Evolutionary conservation across 2,329 filamentous ascomycete species (phyloP).

Genomic region (Botrytis byssoidea): DNA sequence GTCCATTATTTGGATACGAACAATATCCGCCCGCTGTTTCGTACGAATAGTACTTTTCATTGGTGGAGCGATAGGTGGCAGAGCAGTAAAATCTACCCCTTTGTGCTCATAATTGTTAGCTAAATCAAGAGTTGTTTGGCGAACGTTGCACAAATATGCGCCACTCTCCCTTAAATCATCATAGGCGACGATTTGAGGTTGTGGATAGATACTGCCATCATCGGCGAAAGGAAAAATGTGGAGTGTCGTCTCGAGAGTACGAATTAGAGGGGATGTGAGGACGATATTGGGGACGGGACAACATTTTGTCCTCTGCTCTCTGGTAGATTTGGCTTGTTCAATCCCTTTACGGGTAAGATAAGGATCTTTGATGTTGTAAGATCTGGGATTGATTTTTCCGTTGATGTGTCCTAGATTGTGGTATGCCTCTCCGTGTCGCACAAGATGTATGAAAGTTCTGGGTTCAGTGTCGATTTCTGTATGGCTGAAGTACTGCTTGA

Average conservation of each 20-base stretch:
- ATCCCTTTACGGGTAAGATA: not conserved
- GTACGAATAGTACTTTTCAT: not conserved
- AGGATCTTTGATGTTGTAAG: not conserved
- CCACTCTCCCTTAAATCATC: slow-evolving; percentile 13
- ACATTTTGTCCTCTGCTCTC: not conserved
- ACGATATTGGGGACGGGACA: not conserved
- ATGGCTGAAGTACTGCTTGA: not conserved
- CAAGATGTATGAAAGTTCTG: not conserved
- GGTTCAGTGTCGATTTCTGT: not conserved
- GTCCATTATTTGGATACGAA: not conserved
- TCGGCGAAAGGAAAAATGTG: not conserved
- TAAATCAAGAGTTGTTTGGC: not conserved
- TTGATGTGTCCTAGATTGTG: not conserved
- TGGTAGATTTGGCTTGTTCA: not conserved
- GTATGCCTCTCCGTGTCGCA: slow-evolving; percentile 16
- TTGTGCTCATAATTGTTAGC: not conserved
- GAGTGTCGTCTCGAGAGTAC: slow-evolving; percentile 6
- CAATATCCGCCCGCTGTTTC: not conserved
- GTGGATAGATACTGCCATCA: not conserved
- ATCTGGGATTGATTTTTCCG: not conserved
- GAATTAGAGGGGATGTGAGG: slow-evolving; percentile 1
- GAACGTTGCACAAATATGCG: not conserved
- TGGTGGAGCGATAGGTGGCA: not conserved
- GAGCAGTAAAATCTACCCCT: slow-evolving; percentile 1
- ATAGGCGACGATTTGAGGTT: slow-evolving; percentile 12